Evolutionary conservation across 208 protist species (phyloP).

Genomic region (Crithidia brevicula): DNA sequence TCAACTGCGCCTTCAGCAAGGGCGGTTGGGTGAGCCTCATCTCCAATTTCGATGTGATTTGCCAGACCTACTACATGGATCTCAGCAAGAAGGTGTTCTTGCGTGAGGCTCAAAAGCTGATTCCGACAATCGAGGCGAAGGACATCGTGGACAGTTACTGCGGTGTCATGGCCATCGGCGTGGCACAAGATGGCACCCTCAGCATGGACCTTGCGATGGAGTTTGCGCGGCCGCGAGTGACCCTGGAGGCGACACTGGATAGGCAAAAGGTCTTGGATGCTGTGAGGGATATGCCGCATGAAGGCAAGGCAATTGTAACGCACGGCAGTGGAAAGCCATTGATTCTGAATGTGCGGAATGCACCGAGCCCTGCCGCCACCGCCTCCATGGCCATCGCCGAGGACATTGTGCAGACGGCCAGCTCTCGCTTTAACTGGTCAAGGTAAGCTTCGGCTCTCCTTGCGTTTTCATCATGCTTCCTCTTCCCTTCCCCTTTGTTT

Average conservation of each 20-base stretch:
- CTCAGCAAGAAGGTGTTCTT: slow-evolving; percentile 65
- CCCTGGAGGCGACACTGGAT: slow-evolving; percentile 46
- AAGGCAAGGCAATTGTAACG: neutral
- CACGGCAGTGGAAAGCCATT: slow-evolving; percentile 38
- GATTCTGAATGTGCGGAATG: slow-evolving; percentile 91
- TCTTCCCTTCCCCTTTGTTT: too few species aligned
- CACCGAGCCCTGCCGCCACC: slow-evolving; percentile 88
- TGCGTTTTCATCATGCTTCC: neutral
- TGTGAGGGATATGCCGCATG: slow-evolving; percentile 22
- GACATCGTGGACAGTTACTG: slow-evolving; percentile 81
- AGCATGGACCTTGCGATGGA: slow-evolving; percentile 81
- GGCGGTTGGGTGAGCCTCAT: slow-evolving; percentile 73
- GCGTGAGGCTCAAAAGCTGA: slow-evolving; percentile 66
- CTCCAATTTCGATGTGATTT: slow-evolving; percentile 55
- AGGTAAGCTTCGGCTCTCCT: neutral
- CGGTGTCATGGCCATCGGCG: slow-evolving; percentile 75
- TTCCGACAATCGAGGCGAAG: slow-evolving; percentile 62
- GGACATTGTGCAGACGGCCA: slow-evolving; percentile 69
- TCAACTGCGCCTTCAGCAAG: slow-evolving; percentile 68
- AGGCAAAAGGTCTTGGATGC: slow-evolving; percentile 52
- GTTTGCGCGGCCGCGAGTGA: slow-evolving; percentile 60
- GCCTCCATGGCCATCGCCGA: slow-evolving; percentile 88
- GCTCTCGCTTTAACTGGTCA: slow-evolving; percentile 68
- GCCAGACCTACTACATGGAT: slow-evolving; percentile 74
- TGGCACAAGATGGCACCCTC: slow-evolving; percentile 57